phyloP scores from a whole-genome alignment of 345 rosid genomes.

The Viola odorata region DNA sequence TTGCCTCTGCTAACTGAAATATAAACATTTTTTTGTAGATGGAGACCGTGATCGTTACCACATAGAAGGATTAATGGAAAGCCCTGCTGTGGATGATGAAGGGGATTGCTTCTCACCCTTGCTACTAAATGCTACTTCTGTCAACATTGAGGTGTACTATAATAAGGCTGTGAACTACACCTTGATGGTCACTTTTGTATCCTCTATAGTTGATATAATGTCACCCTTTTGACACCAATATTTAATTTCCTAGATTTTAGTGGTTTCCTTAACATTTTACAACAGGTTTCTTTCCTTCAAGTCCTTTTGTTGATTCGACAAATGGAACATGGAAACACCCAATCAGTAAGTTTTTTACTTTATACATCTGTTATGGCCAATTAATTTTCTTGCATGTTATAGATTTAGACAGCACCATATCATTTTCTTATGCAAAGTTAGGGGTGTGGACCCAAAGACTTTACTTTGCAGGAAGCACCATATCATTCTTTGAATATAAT shows the following conservation, averaged over 20 bases:
- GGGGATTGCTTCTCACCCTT: constrained; percentile 87
- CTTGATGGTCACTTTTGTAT: constrained; percentile 98
- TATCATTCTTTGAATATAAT: neutral
- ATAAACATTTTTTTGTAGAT: constrained; percentile 38
- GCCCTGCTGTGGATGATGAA: constrained; percentile 90
- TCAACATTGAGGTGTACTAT: constrained; percentile 88
- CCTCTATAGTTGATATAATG: constrained; percentile 36
- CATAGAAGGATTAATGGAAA: constrained; percentile 89
- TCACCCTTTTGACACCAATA: constrained; percentile 4
- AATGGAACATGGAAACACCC: constrained; percentile 98
- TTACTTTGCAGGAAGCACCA: too few relatives aligned
- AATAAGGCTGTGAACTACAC: constrained; percentile 99
- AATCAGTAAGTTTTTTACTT: constrained; percentile 54
- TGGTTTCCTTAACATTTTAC: constrained; percentile 52
- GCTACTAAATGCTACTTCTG: constrained; percentile 79
- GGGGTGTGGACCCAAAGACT: too few relatives aligned
- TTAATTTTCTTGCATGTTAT: constrained; percentile 9
- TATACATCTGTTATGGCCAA: constrained; percentile 3
- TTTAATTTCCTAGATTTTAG: constrained; percentile 11
- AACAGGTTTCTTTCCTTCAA: constrained; percentile 87
- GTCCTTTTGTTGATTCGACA: constrained; percentile 91
- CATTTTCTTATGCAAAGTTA: neutral
- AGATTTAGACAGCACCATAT: neutral
- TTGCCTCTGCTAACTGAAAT: too few relatives aligned
- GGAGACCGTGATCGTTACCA: constrained; percentile 68